Evolutionary conservation across 164 flowering plant genomes (phyloP), one percentile per base, ranked within the genome.

Genomic region (Piper longum): DNA sequence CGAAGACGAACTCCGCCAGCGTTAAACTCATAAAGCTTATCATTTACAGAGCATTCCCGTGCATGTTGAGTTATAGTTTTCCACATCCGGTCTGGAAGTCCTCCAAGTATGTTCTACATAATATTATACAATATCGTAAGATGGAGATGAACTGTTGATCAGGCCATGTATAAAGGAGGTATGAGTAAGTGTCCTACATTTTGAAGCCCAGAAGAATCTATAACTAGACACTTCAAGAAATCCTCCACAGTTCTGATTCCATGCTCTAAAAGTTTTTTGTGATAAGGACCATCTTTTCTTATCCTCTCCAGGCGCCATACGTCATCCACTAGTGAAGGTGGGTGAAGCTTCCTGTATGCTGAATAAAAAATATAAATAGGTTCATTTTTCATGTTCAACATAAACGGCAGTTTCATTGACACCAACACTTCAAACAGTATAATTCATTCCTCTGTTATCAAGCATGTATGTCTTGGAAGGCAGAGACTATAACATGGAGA

Each of bases 271-370:
- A 91, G 74, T 68, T 77, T 81, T 45, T 57, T 72, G 67, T 87
- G 91, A 64, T 85, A 85, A 8, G 75, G 79, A 43, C 98, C 98
- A 7, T 81, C 89, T 71, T 83, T 91, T 19, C 86, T 85, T 16
- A 89, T 87, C 73, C 77, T 88, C 71, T 85, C 88, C 16, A 91
- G 75, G 6, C 96, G 83, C 98, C 95, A 91, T 4, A 91, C 85
- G 11, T 88, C 88, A 61, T 91, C 98, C 0, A 67, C 70, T n/a
- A 87, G 62, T 61, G 44, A 67, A 36, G 98, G 98, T 55, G 92
- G 95, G 18, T 87, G 71, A 67, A 87, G 98, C 71, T 91, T 91
- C 76, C 77, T 84, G 76, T 91, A 89, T 71, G 76, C 98, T 91
- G 80, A 7, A 66, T n/a, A 17, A 8, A 1, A 26, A 7, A 41